phyloP scores from a whole-genome alignment of 441 rosid species.

The Pelargonium cotyledonis region DNA sequence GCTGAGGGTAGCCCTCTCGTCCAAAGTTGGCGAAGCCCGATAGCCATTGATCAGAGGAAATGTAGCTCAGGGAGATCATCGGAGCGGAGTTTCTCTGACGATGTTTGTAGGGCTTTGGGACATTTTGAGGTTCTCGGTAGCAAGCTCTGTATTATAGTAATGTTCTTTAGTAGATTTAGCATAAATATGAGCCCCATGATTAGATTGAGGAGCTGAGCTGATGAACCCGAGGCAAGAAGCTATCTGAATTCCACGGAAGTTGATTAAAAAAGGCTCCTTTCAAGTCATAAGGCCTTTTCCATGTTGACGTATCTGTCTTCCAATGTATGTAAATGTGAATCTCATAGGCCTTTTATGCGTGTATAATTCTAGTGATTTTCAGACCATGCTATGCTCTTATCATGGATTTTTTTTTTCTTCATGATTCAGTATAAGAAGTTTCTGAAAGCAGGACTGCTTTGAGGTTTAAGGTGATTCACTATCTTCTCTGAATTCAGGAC shows the following conservation, averaged over 20 bases:
- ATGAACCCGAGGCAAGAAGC: neutral
- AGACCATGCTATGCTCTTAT: no score
- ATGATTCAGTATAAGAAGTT: no score
- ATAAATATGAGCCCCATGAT: neutral
- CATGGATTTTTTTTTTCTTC: no score
- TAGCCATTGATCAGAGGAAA: slow-evolving; percentile 14
- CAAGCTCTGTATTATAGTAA: neutral
- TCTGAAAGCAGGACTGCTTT: no score
- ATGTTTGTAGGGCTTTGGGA: no score
- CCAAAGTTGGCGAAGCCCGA: slow-evolving; percentile 51
- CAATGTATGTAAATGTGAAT: neutral
- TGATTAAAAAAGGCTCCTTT: slow-evolving; percentile 46
- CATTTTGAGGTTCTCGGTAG: no score
- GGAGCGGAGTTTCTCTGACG: no score
- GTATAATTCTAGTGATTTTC: neutral
- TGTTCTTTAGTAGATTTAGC: neutral
- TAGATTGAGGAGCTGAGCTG: neutral
- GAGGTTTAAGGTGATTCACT: no score
- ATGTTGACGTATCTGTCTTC: neutral
- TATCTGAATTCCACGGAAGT: slow-evolving; percentile 29
- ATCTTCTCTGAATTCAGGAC: no score
- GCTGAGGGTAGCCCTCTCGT: slow-evolving; percentile 57
- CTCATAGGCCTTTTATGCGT: neutral
- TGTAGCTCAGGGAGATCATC: no score
- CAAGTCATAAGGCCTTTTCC: neutral